Evolutionary conservation across 768 basidiomycete species (phyloP).

Genomic region (Boletus patriciae): DNA sequence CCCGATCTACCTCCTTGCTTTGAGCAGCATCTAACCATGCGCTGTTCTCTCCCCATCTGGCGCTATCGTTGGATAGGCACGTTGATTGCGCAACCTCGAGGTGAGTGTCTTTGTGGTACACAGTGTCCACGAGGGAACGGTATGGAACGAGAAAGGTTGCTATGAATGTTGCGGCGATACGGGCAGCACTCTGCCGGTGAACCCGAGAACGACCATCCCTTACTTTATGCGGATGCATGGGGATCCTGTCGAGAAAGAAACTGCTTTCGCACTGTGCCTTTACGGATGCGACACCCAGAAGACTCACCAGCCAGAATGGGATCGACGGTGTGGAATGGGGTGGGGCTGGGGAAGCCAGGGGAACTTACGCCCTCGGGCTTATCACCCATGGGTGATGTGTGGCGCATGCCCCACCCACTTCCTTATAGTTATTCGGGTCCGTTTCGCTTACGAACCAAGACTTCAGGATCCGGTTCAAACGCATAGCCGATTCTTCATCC

Average conservation of each 20-base stretch:
- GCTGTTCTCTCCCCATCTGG: background rate
- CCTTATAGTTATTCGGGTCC: too few species aligned
- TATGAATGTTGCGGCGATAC: background rate
- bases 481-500: too few species aligned
- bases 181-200: background rate
- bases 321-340: too few species aligned
- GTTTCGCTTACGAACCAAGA: background rate
- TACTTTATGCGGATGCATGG: background rate
- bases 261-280: background rate
- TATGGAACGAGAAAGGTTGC: background rate
- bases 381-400: too few species aligned
- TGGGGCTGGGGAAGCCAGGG: too few species aligned
- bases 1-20: background rate
- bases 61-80: background rate
- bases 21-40: background rate
- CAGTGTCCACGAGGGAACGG: background rate
- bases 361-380: too few species aligned
- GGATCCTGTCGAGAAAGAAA: background rate
- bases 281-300: background rate
- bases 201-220: background rate
- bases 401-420: background rate
- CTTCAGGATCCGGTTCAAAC: background rate
- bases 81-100: background rate
- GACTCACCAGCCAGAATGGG: background rate
- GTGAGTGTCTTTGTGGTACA: background rate